Evolutionary conservation across 768 basidiomycete species (phyloP).

Genomic region (Xanthoconium purpureum): DNA sequence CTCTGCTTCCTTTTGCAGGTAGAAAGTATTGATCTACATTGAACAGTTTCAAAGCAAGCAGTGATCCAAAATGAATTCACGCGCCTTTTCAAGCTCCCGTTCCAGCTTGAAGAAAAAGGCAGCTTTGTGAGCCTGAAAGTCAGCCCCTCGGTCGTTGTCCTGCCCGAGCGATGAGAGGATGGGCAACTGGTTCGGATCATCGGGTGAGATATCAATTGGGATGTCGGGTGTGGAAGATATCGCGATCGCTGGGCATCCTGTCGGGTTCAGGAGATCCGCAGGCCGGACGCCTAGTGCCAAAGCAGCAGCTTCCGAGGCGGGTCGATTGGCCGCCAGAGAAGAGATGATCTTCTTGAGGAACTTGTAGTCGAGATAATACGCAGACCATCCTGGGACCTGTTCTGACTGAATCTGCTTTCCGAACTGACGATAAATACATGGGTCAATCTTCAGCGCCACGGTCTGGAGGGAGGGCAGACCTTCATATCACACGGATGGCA

Average conservation of each 20-base stretch:
- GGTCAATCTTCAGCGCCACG: background rate
- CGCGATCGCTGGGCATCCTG: slow-evolving; percentile 33
- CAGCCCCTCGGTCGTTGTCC: slow-evolving; percentile 72
- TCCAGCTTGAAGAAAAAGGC: slow-evolving; percentile 99
- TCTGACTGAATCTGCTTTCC: slow-evolving; percentile 96
- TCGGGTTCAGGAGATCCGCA: slow-evolving; percentile 42
- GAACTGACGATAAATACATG: slow-evolving; percentile 61
- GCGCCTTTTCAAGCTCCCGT: slow-evolving; percentile 93
- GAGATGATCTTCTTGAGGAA: slow-evolving; percentile 98
- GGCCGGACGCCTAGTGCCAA: slow-evolving; percentile 81
- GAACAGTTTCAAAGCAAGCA: slow-evolving; percentile 7
- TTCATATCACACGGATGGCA: slow-evolving; percentile 28
- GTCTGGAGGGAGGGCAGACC: slow-evolving; percentile 16
- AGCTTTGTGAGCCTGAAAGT: slow-evolving; percentile 92
- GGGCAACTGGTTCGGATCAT: slow-evolving; percentile 50
- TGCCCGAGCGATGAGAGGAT: slow-evolving; percentile 60
- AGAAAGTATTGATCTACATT: slow-evolving; percentile 91
- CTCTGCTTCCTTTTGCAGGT: slow-evolving; percentile 95
- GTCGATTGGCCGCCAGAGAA: slow-evolving; percentile 84
- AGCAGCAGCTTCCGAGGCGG: slow-evolving; percentile 86
- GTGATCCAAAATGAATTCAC: slow-evolving; percentile 14
- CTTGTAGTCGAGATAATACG: slow-evolving; percentile 97
- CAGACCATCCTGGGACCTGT: slow-evolving; percentile 95
- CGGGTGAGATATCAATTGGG: slow-evolving; percentile 19
- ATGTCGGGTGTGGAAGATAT: slow-evolving; percentile 18